Conservation (phyloP, 2,329 filamentous ascomycete genomes). For the Pseudocercospora fijiensis region DNA sequence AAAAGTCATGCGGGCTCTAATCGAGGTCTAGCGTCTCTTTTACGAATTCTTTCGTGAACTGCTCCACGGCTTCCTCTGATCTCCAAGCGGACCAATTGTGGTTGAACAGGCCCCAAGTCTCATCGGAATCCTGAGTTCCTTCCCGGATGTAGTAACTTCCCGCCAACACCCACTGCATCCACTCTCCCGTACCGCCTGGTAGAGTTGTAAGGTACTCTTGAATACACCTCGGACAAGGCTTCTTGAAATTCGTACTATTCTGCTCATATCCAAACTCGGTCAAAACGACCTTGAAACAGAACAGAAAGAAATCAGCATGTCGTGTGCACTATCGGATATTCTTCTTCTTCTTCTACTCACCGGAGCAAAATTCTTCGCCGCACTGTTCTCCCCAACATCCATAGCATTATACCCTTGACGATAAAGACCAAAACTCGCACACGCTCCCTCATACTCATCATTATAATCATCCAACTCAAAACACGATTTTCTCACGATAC, state of each 20-base stretch:
- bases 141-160: constrained; percentile 46
- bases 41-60: constrained; percentile 24
- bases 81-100: constrained; percentile 52
- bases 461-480: constrained; percentile 64
- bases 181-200: constrained; percentile 55
- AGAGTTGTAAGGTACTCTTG: constrained; percentile 49
- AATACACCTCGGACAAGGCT: constrained; percentile 56
- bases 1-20: not conserved
- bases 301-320: too few relatives aligned
- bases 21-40: constrained; percentile 13
- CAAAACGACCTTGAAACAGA: constrained; percentile 49
- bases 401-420: constrained; percentile 56
- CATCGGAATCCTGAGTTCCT: constrained; percentile 4
- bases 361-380: constrained; percentile 40
- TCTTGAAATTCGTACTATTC: constrained; percentile 48
- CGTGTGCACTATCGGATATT: too few relatives aligned
- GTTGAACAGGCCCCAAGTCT: constrained; percentile 48
- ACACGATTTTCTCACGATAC: constrained; percentile 56
- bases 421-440: constrained; percentile 49
- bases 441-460: constrained; percentile 44
- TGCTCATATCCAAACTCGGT: constrained; percentile 58
- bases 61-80: constrained; percentile 18
- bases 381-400: constrained; percentile 33
- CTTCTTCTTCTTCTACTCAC: too few relatives aligned
- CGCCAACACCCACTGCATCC: constrained; percentile 55